Base-by-base conservation (phyloP, 2,329 filamentous ascomycete species). In the Aspergillus sp. region DNA sequence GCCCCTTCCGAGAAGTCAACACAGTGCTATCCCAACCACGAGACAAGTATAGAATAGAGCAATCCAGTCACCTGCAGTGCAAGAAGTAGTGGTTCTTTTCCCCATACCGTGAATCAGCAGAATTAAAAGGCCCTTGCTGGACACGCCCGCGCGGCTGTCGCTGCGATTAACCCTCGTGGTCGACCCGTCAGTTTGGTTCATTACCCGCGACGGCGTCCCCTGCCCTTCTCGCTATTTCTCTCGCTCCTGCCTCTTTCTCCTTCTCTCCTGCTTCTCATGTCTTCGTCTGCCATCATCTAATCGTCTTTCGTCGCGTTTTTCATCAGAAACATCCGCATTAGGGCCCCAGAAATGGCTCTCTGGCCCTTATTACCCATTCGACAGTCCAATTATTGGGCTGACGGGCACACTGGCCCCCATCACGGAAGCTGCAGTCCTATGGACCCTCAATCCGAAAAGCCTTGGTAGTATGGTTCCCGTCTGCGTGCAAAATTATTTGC, bases 101-200 rank as follows among this genome's bases (percentile, higher is more conserved):
- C 19, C 19, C 19, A 19, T 19, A 19, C 19, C 19, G 19, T 19
- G 19, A 19, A 19, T 19, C 19, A 19, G 19, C 19, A 19, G 19
- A 19, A 19, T 19, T 19, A 19, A 19, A 19, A 19, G 1, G 19
- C 19, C 19, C 19, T 19, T 19, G 19, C 19, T 19, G 19, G 1
- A 19, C 19, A 19, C 19, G 19, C 19, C 19, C 19, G 19, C 19
- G 19, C 19, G 19, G 19, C 19, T 19, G 19, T 19, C 19, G 19
- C 19, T 19, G 19, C 19, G 19, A 19, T 19, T 19, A 19, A 19
- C 19, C 19, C 19, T 19, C 19, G 32, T 44, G 42, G 35, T 36
- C 45, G 53, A 52, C 57, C 57, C 56, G 57, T 50, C 48, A 51
- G 49, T 53, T 48, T 57, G 57, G 58, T 48, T 56, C 56, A 47